Base-by-base conservation (phyloP, 169 alveolate species). In the Cryptosporidium andersoni region DNA sequence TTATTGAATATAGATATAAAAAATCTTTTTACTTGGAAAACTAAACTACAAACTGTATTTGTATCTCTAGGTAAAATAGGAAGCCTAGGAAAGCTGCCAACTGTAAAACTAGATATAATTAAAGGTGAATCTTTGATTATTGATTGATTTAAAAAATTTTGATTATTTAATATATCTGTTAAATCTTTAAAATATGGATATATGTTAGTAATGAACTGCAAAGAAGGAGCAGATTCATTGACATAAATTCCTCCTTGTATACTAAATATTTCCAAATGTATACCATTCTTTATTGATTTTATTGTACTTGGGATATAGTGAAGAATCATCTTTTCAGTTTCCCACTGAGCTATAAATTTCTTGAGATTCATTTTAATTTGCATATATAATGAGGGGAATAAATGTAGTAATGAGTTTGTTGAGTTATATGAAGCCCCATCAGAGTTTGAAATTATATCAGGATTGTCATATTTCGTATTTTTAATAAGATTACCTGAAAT, bases 241-340 rank as follows among this genome's bases (percentile, higher is more conserved):
- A 74, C 62, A 43, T 36, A 58, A 9, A 74, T n/a, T 1, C 85
- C 85, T 34, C 55, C 64, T 51, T 74, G 85, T 43, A 51, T 56
- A 25, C 45, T 42, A 5, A 48, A 14, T 11, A 74, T 51, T 11
- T 74, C 85, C 4, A 74, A 58, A 0, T 58, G 62, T 9, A 74
- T 68, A 14, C 85, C 85, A 7, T 74, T 68, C 39, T 60, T 56
- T 34, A 58, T 74, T 37, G 85, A 74, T 4, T 48, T 56, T 4
- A 58, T 62, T 25, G 55, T 74, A 8, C 64, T 60, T 14, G 85
- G 85, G 47, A 74, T 56, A 42, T 74, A 74, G 40, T 74, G 85
- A 36, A 74, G 45, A 39, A 58, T 74, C 16, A 74, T 34, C 3
- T 68, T 63, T 64, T 74, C 74, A n/a, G 60, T 11, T 12, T 42